Conservation (phyloP, 495 filamentous ascomycete genomes). For the Haplographium delicatum region DNA sequence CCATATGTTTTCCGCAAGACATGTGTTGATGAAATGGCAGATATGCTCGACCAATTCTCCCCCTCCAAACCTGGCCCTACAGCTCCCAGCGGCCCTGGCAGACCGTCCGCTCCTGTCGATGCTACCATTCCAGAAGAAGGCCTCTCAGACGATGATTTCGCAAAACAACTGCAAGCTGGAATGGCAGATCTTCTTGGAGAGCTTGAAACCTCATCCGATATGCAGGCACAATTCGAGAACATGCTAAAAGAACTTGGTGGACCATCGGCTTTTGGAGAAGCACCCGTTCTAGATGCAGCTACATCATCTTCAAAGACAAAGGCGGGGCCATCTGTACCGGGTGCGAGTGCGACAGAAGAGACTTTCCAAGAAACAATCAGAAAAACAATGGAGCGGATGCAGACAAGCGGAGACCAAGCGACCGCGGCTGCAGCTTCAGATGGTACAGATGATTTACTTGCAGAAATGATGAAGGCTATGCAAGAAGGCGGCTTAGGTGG, state of each 20-base stretch:
- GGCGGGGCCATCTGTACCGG: constrained; percentile 24
- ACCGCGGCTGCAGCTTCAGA: constrained; percentile 67
- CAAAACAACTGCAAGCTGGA: constrained; percentile 75
- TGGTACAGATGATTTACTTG: constrained; percentile 70
- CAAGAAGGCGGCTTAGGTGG: constrained; percentile 56
- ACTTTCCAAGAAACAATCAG: constrained; percentile 88
- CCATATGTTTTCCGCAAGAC: not conserved
- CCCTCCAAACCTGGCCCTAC: constrained; percentile 47
- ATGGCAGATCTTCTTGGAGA: constrained; percentile 79
- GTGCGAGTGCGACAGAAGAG: constrained; percentile 40
- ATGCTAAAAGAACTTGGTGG: constrained; percentile 74
- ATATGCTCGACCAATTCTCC: constrained; percentile 88
- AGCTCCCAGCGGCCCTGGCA: constrained; percentile 35
- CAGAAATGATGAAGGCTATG: constrained; percentile 82
- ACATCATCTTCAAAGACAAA: constrained; percentile 18
- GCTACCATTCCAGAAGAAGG: constrained; percentile 20
- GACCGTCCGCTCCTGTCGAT: constrained; percentile 25
- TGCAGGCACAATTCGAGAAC: constrained; percentile 79
- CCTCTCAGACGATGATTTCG: constrained; percentile 66
- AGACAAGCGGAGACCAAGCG: constrained; percentile 74
- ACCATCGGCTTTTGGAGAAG: constrained; percentile 33
- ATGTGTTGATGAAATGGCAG: constrained; percentile 36
- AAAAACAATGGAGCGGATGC: constrained; percentile 91
- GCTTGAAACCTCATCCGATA: constrained; percentile 65
- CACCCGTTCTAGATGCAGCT: constrained; percentile 11